Conservation (phyloP, 768 basidiomycete species). For the Psilocybe subaeruginosa region DNA sequence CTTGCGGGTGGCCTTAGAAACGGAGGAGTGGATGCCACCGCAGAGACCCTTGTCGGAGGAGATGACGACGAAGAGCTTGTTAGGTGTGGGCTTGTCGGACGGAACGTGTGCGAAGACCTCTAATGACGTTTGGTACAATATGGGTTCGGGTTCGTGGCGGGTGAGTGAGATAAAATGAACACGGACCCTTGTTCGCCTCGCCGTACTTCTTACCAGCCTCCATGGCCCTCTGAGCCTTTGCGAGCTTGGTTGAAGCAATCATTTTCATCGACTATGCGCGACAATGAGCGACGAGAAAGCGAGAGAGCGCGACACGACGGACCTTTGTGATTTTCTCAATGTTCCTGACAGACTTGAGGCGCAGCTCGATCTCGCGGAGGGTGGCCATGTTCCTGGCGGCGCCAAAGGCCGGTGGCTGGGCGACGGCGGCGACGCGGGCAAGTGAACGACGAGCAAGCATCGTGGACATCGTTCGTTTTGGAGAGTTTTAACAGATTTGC, state of each 20-base stretch:
- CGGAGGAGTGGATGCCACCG: slow-evolving; percentile 98
- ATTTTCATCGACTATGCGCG: slow-evolving; percentile 90
- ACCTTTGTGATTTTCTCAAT: slow-evolving; percentile 99
- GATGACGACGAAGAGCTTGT: slow-evolving; percentile 90
- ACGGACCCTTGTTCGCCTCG: slow-evolving; percentile 84
- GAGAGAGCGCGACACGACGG: slow-evolving; percentile 22
- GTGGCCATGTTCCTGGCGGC: slow-evolving; percentile 92
- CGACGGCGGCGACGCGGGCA: slow-evolving; percentile 39
- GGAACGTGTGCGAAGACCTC: slow-evolving; percentile 87
- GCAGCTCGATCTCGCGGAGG: slow-evolving; percentile 94
- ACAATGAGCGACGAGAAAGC: slow-evolving; percentile 21
- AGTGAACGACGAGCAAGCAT: slow-evolving; percentile 54
- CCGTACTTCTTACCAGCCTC: slow-evolving; percentile 90
- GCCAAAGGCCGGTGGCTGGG: slow-evolving; percentile 36
- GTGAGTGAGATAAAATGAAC: slow-evolving; percentile 5
- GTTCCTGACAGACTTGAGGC: slow-evolving; percentile 95
- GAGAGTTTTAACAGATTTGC: slow-evolving; percentile 26
- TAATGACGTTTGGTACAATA: slow-evolving; percentile 29
- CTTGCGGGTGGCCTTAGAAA: slow-evolving; percentile 86
- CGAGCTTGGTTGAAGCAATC: slow-evolving; percentile 97
- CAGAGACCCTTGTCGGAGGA: slow-evolving; percentile 99
- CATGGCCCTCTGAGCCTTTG: slow-evolving; percentile 96
- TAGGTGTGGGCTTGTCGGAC: slow-evolving; percentile 67
- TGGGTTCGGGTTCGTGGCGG: slow-evolving; percentile 2
- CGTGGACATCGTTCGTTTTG: slow-evolving; percentile 21